phyloP scores from a whole-genome alignment of 108 stramenopile species.

The Chaetoceros tenuissimus region DNA sequence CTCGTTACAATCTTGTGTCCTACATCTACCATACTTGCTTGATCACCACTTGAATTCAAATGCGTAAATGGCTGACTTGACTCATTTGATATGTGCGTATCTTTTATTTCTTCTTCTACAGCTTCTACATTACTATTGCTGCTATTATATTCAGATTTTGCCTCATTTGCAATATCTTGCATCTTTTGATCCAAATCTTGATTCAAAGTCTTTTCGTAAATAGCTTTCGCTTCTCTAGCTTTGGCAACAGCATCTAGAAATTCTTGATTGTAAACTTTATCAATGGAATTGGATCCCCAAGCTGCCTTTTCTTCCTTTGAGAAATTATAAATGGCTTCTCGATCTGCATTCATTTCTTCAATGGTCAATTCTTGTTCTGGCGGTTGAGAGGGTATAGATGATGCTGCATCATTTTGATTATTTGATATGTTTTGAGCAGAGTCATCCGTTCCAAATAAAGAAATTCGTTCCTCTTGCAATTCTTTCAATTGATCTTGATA shows the following conservation, averaged over 20 bases:
- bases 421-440: constrained; percentile 10
- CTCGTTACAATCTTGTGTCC: constrained; percentile 48
- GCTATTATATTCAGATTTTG: background rate
- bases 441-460: constrained; percentile 19
- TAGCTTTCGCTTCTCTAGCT: constrained; percentile 14
- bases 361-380: constrained; percentile 14
- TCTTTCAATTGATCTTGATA: constrained; percentile 32
- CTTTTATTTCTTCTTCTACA: background rate
- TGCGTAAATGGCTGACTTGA: constrained; percentile 41
- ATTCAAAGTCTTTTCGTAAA: constrained; percentile 12
- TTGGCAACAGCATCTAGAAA: constrained; percentile 6
- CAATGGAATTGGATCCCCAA: constrained; percentile 31
- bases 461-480: constrained; percentile 20
- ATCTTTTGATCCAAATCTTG: constrained; percentile 6
- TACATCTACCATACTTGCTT: constrained; percentile 73
- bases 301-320: constrained; percentile 48
- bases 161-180: background rate
- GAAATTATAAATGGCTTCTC: constrained; percentile 61
- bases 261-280: constrained; percentile 2
- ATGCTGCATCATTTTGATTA: constrained; percentile 4
- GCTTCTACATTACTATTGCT: background rate
- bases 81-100: background rate
- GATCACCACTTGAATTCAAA: constrained; percentile 30
- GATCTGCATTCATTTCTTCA: constrained; percentile 43
- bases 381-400: background rate